Conservation (phyloP, 116 monocot species). For the Dioscorea cayenensis region DNA sequence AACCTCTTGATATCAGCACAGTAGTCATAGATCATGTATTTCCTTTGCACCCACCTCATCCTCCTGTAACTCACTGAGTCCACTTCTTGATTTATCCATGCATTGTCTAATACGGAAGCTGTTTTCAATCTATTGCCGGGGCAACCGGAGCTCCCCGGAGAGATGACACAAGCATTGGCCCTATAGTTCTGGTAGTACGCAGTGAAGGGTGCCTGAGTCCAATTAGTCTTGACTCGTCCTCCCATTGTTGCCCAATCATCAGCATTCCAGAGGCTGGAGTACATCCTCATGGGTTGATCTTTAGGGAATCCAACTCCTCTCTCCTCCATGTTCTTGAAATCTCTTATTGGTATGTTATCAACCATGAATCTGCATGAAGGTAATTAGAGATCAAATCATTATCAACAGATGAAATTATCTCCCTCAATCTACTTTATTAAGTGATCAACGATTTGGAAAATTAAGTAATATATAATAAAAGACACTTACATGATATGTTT, state of each 20-base stretch:
- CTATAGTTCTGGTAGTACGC: slow-evolving; percentile 29
- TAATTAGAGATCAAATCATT: not conserved
- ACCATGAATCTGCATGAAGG: slow-evolving; percentile 23
- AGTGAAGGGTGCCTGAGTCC: slow-evolving; percentile 41
- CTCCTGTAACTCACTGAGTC: not conserved
- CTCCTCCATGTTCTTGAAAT: slow-evolving; percentile 36
- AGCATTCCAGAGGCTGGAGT: slow-evolving; percentile 50
- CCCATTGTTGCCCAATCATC: slow-evolving; percentile 56
- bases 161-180: slow-evolving; percentile 22
- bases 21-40: slow-evolving; percentile 20
- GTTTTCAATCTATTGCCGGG: not conserved
- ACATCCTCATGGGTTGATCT: slow-evolving; percentile 31
- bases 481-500: slow-evolving; percentile 23
- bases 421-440: too few species aligned
- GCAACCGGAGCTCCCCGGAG: not conserved
- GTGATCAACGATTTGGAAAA: too few species aligned
- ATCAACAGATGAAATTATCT: too few species aligned
- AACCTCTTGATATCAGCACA: slow-evolving; percentile 17
- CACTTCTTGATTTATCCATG: not conserved
- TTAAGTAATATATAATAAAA: too few species aligned
- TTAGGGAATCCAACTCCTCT: slow-evolving; percentile 32
- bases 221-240: slow-evolving; percentile 46
- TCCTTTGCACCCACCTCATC: slow-evolving; percentile 26
- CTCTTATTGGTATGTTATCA: slow-evolving; percentile 41
- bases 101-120: not conserved